These are phyloP conservation scores for Russula virescens DNA, from an alignment of 768 basidiomycete genomes.

Conservation along the genomic window DNA sequence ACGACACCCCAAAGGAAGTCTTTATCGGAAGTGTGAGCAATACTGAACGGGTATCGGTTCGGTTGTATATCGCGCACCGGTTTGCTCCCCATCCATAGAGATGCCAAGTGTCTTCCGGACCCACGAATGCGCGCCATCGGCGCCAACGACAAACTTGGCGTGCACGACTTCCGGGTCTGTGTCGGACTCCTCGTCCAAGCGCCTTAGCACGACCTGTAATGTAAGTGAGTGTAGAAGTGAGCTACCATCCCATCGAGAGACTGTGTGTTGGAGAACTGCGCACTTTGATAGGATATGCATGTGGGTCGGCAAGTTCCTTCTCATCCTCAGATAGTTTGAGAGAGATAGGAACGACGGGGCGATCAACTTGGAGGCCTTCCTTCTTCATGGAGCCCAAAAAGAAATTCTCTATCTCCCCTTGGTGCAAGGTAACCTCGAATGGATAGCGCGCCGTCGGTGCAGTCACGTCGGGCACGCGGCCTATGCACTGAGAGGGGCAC, in stretches of 20 bases:
- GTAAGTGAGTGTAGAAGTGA: constrained; percentile 32
- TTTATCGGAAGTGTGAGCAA: constrained; percentile 2
- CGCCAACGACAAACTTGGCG: constrained; percentile 72
- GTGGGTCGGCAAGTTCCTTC: constrained; percentile 26
- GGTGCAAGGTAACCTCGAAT: constrained; percentile 65
- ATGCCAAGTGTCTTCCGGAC: constrained; percentile 63
- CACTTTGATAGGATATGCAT: constrained; percentile 34
- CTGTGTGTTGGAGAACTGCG: neutral
- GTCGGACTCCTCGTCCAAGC: constrained; percentile 32
- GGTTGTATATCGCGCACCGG: constrained; percentile 28
- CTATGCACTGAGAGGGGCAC: constrained; percentile 42
- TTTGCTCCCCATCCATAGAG: constrained; percentile 71
- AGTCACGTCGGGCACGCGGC: constrained; percentile 56
- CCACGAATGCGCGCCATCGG: constrained; percentile 83
- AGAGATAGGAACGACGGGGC: constrained; percentile 45
- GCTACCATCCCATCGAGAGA: neutral
- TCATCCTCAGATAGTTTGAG: constrained; percentile 43
- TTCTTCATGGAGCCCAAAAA: constrained; percentile 51
- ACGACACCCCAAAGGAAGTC: constrained; percentile 83
- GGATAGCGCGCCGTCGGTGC: constrained; percentile 62
- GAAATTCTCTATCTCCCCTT: constrained; percentile 51
- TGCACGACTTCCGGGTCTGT: constrained; percentile 49
- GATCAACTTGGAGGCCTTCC: constrained; percentile 44
- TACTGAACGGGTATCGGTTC: neutral
- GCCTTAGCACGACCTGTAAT: constrained; percentile 41